Base-by-base conservation (phyloP, 176 grass and related monocot genomes). In the Rhynchospora tenuis region DNA sequence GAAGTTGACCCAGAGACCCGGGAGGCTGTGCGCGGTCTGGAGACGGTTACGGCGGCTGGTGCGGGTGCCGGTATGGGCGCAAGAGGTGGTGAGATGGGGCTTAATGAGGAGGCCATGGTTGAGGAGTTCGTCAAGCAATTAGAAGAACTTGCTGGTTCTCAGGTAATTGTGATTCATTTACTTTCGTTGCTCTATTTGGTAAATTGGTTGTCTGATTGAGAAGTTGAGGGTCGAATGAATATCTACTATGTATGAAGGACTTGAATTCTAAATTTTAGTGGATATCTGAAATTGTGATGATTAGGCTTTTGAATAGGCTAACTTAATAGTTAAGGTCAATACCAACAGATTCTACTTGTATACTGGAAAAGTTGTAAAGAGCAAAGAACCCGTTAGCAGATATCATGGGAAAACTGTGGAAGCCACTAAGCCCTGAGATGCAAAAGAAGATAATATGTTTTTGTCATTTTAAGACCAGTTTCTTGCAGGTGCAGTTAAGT, bases 121-220 rank as follows among this genome's bases (percentile, higher is more conserved):
- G 91, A 99, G 72, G 96, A 99, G 83, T 99, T 99, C 19, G 91
- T 95, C 68, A 99, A 99, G 93, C 96, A 99, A 90, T 99, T 99
- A 42, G 88, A 99, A 91, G 89, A 99, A 81, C 87, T 95, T n/a
- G 89, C 93, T 1, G 96, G 96, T 26, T 83, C 81, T 22, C 93
- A 93, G 96, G 96, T 99, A 81, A 80, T 52, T 71, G 96, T 99
- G 77, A 80, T 52, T 71, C 67, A 71, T 22, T 19, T 82, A 7
- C 60, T 78, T 48, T 84, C 7, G 52, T 73, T 28, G 13, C 5
- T 31, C 7, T 14, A 45, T 33, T 83, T 55, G 71, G 70, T 28
- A 43, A 45, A 22, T 42, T 81, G 78, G 28, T 81, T 63, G 13
- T 62, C 15, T 73, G 22, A 73, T 51, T 47, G 17, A 51, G 44